phyloP scores from a whole-genome alignment of 2,329 filamentous ascomycete species.

The Cytospora mali region DNA sequence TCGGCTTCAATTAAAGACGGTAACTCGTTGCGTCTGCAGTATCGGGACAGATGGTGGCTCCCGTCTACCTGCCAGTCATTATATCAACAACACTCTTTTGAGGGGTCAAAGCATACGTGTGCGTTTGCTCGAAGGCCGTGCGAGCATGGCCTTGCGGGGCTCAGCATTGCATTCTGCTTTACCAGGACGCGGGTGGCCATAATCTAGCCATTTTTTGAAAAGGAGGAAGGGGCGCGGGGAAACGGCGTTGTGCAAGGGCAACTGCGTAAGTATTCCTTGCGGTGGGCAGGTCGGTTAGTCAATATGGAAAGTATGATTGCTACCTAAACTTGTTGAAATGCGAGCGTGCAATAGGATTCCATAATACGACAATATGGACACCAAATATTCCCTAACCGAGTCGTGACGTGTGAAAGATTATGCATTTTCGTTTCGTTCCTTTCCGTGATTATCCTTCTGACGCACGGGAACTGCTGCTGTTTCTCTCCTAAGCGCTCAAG shows the following conservation, averaged over 20 bases:
- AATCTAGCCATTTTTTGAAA: neutral
- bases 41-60: slow-evolving; percentile 5
- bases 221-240: neutral
- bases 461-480: slow-evolving; percentile 1
- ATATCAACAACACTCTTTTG: neutral
- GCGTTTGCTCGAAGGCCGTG: slow-evolving; percentile 2
- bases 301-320: neutral
- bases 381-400: neutral
- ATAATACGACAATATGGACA: neutral
- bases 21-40: neutral
- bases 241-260: neutral
- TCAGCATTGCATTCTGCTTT: slow-evolving; percentile 8
- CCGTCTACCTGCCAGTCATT: slow-evolving; percentile 12
- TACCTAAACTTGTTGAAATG: neutral
- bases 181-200: slow-evolving; percentile 1
- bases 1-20: slow-evolving; percentile 7
- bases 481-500: neutral
- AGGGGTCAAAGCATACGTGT: neutral
- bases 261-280: neutral
- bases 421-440: neutral
- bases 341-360: slow-evolving; percentile 7
- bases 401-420: neutral
- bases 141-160: neutral
- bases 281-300: neutral
- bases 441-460: neutral